These are phyloP conservation scores for Boletellus emodensis DNA, from an alignment of 768 basidiomycete species.

Conservation along the genomic window DNA sequence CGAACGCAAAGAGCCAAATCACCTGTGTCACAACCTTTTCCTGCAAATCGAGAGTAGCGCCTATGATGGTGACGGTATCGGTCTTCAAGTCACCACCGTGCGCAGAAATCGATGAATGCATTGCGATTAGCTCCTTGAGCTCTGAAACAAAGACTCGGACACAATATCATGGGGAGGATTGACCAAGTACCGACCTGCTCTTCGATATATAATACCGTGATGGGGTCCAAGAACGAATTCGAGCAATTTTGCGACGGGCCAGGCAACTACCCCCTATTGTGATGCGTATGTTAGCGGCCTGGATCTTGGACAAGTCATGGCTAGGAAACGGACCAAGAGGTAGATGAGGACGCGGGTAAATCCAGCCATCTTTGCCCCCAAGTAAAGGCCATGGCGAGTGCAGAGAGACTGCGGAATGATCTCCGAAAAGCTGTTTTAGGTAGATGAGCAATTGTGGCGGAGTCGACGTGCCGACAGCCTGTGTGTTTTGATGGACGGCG, in stretches of 20 bases:
- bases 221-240: conserved; percentile 76
- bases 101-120: conserved; percentile 70
- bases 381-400: conserved; percentile 82
- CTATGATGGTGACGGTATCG: conserved; percentile 88
- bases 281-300: background rate
- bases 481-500: background rate
- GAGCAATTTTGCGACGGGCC: conserved; percentile 83
- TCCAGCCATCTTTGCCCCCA: conserved; percentile 83
- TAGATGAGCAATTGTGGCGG: background rate
- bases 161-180: background rate
- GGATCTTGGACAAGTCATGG: background rate
- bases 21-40: conserved; percentile 78
- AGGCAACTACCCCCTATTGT: conserved; percentile 63
- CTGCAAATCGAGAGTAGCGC: conserved; percentile 84
- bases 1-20: background rate
- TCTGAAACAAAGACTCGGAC: conserved; percentile 36
- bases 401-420: conserved; percentile 93
- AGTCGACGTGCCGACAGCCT: background rate
- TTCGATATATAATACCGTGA: conserved; percentile 88
- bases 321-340: conserved; percentile 44
- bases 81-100: conserved; percentile 83
- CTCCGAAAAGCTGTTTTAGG: conserved; percentile 66
- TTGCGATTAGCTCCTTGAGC: conserved; percentile 85
- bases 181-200: conserved; percentile 44
- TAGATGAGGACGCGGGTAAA: conserved; percentile 67